Evolutionary conservation across 495 filamentous ascomycete species (phyloP), one percentile per base, ranked within the genome.

Genomic region (Aspergillus conjunctus): DNA sequence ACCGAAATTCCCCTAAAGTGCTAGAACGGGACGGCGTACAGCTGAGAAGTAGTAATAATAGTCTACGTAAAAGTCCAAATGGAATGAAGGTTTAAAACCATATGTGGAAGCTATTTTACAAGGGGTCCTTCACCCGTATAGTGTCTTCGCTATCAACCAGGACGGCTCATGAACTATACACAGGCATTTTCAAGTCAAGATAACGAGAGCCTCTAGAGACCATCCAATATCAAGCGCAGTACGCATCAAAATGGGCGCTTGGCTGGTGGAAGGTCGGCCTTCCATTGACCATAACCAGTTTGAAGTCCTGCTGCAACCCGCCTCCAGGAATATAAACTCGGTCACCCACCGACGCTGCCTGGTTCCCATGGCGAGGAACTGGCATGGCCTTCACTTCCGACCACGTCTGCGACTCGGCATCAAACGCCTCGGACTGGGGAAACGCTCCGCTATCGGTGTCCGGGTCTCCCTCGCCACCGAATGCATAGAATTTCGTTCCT

Each of bases 241-340:
- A 56, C 26, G 11, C 22, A 44, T 59, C 43, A 43, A 50, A 52
- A 43, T 52, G 48, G 1, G 30, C 8, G 5, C 12, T 33, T 17
- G 20, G n/a, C 4, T 51, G 30, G 26, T 52, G 18, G 41, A 43
- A 22, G n/a, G 31, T 51, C 8, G 33, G 11, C 10, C 20, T 30
- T 2, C 55, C 54, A 46, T 56, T 22, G 15, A 46, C 31, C 10
- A 33, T 30, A 1, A 46, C 54, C 21, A 44, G 26, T 31, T 46
- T 56, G 9, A 17, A 34, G 31, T 56, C 54, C 54, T 56, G 39
- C 41, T 56, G 54, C 3, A 56, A 20, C 15, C 39, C 54, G 22
- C 54, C 39, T 5, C 54, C 54, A 5, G 54, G 55, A 39, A 58
- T 49, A 21, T 58, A 58, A 50, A 58, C 14, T 21, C 55, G 9